Evolutionary conservation across 345 rosid species (phyloP).

Genomic region (Pelargonium nanum): DNA sequence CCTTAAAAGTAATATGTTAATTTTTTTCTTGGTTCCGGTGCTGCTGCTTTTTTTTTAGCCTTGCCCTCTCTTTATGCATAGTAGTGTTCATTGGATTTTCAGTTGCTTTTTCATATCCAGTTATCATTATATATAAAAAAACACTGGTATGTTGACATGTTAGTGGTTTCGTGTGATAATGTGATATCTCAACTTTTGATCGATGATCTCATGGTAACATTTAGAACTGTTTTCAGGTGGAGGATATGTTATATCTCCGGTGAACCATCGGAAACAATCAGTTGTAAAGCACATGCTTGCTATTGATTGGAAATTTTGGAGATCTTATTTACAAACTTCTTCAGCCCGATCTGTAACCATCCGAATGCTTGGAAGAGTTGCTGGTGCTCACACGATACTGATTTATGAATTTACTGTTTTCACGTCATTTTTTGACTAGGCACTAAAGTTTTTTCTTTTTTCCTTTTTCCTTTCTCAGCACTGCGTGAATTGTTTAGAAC

Average conservation of each 20-base stretch:
- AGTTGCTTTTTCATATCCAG: too few species aligned
- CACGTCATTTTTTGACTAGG: not conserved
- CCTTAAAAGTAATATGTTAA: slow-evolving; percentile 89
- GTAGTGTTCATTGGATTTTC: too few species aligned
- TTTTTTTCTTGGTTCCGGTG: too few species aligned
- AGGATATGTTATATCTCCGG: slow-evolving; percentile 78
- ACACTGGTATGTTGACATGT: not conserved
- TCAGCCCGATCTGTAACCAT: slow-evolving; percentile 62
- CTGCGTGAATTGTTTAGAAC: slow-evolving; percentile 64
- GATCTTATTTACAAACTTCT: slow-evolving; percentile 46
- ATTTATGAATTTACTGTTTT: not conserved
- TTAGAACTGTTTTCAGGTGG: slow-evolving; percentile 52
- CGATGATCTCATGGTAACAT: not conserved
- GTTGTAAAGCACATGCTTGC: slow-evolving; percentile 90
- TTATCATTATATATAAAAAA: too few species aligned
- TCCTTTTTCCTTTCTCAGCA: slow-evolving; percentile 33
- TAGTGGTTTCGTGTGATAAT: not conserved
- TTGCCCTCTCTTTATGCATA: too few species aligned
- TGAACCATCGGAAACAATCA: slow-evolving; percentile 57
- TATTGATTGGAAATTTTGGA: slow-evolving; percentile 87
- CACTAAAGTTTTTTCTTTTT: not conserved
- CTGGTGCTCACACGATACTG: slow-evolving; percentile 27
- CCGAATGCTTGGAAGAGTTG: slow-evolving; percentile 73
- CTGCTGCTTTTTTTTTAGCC: too few species aligned
- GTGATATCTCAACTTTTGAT: not conserved